Conservation (phyloP, 2,329 filamentous ascomycete genomes). For the Nectriaceae sp. region DNA sequence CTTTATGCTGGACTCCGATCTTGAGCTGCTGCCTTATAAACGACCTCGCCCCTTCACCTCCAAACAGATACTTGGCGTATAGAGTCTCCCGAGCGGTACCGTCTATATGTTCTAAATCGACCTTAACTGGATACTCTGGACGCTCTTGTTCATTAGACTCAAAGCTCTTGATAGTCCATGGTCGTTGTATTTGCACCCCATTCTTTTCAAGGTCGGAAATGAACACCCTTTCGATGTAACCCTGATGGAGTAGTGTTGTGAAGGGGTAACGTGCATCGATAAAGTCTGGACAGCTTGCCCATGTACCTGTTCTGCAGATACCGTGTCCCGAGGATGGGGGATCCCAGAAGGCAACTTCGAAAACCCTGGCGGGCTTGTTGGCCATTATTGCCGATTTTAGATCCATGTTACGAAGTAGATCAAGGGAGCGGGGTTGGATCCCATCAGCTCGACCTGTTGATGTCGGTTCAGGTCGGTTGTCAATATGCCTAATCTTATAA, state of each 20-base stretch:
- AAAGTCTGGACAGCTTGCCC: constrained; percentile 88
- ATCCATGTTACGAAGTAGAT: constrained; percentile 86
- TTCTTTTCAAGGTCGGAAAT: constrained; percentile 66
- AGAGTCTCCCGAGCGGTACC: constrained; percentile 69
- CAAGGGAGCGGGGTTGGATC: constrained; percentile 86
- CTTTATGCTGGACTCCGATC: constrained; percentile 71
- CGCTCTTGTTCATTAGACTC: constrained; percentile 56
- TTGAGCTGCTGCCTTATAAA: constrained; percentile 64
- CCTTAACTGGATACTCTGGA: constrained; percentile 75
- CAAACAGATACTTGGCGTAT: constrained; percentile 69
- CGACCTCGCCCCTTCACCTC: constrained; percentile 71
- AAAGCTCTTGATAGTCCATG: constrained; percentile 66
- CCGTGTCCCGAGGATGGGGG: constrained; percentile 55
- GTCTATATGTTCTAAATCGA: constrained; percentile 75
- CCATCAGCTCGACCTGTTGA: constrained; percentile 85
- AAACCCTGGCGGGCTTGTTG: constrained; percentile 83
- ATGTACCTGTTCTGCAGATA: constrained; percentile 69
- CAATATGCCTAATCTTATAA: constrained; percentile 93
- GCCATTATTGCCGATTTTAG: constrained; percentile 88
- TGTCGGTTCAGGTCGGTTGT: constrained; percentile 85
- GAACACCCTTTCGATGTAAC: constrained; percentile 70
- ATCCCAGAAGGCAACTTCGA: constrained; percentile 75
- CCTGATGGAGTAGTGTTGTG: constrained; percentile 71
- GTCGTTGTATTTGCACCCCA: constrained; percentile 60
- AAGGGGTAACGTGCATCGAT: constrained; percentile 72